phyloP scores from a whole-genome alignment of 352 stramenopile genomes.

The Aphanomyces cochlioides region DNA sequence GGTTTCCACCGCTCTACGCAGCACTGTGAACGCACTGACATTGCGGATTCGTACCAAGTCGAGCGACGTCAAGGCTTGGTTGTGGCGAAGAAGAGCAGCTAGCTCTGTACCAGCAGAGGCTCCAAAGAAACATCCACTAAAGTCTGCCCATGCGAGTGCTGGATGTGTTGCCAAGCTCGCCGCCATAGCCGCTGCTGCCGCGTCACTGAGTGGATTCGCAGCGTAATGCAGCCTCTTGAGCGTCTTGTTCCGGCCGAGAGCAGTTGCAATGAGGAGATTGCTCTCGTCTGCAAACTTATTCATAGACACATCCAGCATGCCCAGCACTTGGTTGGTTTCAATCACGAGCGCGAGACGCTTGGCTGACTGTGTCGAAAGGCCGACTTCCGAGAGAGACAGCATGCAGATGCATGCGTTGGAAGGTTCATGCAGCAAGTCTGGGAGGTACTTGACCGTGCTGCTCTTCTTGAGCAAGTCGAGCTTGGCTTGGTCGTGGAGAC shows the following conservation, averaged over 20 bases:
- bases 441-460: conserved; percentile 31
- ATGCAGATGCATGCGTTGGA: conserved; percentile 20
- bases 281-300: conserved; percentile 44
- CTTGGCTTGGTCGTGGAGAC: conserved; percentile 41
- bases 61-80: conserved; percentile 41
- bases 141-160: conserved; percentile 46
- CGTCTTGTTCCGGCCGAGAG: conserved; percentile 45
- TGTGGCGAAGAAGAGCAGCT: conserved; percentile 36
- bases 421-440: conserved; percentile 30
- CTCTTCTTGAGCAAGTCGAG: conserved; percentile 51
- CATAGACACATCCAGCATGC: conserved; percentile 45
- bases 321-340: conserved; percentile 57
- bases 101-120: conserved; percentile 37
- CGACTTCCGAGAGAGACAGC: neutral
- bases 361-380: neutral
- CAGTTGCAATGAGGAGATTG: conserved; percentile 45
- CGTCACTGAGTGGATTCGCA: conserved; percentile 56
- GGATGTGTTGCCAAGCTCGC: conserved; percentile 38
- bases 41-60: conserved; percentile 44
- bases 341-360: conserved; percentile 36
- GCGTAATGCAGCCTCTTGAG: conserved; percentile 52
- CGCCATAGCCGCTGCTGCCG: conserved; percentile 38
- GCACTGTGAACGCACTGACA: neutral
- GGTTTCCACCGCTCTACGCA: conserved; percentile 52
- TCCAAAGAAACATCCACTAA: conserved; percentile 55